Percentiles rank a stretch among this genome's conserved stretches.
Conservation (phyloP, 2,329 filamentous ascomycete species). For the Trematosphaeria pertusa region DNA sequence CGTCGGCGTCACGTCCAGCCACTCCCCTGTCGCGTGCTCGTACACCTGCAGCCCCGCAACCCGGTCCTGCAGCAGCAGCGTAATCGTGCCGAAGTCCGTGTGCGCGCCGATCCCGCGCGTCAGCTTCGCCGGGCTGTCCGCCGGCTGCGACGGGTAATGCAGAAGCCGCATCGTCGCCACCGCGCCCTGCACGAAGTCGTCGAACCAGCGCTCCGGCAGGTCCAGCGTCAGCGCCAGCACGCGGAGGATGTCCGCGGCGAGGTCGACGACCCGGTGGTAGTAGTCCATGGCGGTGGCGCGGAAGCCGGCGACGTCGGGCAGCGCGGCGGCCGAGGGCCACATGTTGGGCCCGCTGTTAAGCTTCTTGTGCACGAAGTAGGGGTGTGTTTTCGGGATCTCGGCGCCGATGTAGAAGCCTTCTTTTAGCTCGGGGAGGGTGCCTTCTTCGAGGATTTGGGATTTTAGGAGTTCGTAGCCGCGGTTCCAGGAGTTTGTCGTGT, state of each 20-base stretch:
- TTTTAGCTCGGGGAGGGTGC: slow-evolving; percentile 53
- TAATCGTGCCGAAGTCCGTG: slow-evolving; percentile 53
- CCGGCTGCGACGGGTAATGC: slow-evolving; percentile 52
- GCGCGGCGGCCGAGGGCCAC: slow-evolving; percentile 40
- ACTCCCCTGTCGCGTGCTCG: slow-evolving; percentile 70
- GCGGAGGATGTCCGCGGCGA: slow-evolving; percentile 52
- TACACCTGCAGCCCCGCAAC: slow-evolving; percentile 76
- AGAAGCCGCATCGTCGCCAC: slow-evolving; percentile 53
- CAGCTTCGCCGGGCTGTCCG: slow-evolving; percentile 45
- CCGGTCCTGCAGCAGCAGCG: slow-evolving; percentile 51
- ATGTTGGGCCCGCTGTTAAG: slow-evolving; percentile 51
- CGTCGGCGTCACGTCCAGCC: slow-evolving; percentile 82
- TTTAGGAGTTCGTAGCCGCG: slow-evolving; percentile 54
- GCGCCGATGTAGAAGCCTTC: slow-evolving; percentile 54
- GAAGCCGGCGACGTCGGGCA: slow-evolving; percentile 41
- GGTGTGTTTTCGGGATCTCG: slow-evolving; percentile 49
- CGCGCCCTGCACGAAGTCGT: slow-evolving; percentile 43
- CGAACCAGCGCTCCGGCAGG: slow-evolving; percentile 48
- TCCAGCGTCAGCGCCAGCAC: slow-evolving; percentile 51
- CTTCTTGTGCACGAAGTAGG: slow-evolving; percentile 47
- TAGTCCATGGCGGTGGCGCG: slow-evolving; percentile 49
- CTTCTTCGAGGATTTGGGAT: slow-evolving; percentile 52
- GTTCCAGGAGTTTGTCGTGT: slow-evolving; percentile 48
- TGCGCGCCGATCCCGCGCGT: slow-evolving; percentile 53
- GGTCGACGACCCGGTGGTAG: slow-evolving; percentile 47